A percentile compares a stretch with the other conserved stretches of the same genome.
These are phyloP conservation scores for Cystobasidium ongulense DNA, from an alignment of 768 basidiomycete species.

Conservation along the genomic window DNA sequence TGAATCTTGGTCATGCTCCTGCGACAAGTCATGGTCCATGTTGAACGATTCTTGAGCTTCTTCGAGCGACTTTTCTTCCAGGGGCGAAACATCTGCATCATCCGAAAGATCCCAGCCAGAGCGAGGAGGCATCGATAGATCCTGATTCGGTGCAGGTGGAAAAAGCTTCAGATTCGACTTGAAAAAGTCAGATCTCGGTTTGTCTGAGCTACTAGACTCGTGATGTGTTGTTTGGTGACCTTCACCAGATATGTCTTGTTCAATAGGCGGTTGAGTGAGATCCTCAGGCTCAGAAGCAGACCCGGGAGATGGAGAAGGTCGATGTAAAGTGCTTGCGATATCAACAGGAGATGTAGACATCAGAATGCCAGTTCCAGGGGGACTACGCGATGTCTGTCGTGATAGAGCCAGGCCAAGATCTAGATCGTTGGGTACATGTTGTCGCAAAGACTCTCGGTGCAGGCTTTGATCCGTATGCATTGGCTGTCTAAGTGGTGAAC, in stretches of 20 bases:
- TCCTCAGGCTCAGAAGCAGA: neutral
- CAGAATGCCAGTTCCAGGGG: neutral
- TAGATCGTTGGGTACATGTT: neutral
- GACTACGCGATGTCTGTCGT: neutral
- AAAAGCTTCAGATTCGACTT: neutral
- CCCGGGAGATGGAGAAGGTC: neutral
- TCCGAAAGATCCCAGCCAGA: constrained; percentile 29
- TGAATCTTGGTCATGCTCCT: constrained; percentile 13
- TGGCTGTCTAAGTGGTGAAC: neutral
- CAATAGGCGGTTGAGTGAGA: neutral
- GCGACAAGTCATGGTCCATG: neutral
- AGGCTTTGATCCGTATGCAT: neutral
- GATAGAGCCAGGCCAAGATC: neutral
- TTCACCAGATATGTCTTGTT: neutral
- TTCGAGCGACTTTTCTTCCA: constrained; percentile 6
- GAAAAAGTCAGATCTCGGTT: neutral
- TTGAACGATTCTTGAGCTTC: neutral
- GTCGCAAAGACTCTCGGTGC: neutral
- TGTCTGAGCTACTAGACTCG: neutral
- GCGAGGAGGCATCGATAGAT: constrained; percentile 29
- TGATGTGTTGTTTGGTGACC: neutral
- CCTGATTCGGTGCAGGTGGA: constrained; percentile 13
- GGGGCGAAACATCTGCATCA: constrained; percentile 23
- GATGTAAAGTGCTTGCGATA: neutral
- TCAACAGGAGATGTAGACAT: neutral